A percentile compares a stretch with the other conserved stretches of the same genome.
phyloP scores from a whole-genome alignment of 2,329 filamentous ascomycete genomes.

The Blastomyces parvus region DNA sequence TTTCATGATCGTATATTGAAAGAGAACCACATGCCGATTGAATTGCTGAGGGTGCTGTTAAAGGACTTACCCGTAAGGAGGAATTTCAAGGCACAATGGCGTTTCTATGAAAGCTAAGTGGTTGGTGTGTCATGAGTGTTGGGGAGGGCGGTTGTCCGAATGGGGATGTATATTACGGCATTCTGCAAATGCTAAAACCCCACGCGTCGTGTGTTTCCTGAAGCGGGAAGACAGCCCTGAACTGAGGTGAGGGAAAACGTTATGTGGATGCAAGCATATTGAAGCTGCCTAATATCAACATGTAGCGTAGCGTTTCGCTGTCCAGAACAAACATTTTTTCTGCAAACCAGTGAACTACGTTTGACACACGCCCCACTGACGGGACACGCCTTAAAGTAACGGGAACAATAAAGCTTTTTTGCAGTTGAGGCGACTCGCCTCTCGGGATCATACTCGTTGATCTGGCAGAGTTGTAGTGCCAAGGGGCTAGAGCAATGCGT shows the following conservation, averaged over 20 bases:
- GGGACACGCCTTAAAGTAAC: neutral
- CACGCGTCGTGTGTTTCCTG: neutral
- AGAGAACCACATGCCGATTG: conserved; percentile 47
- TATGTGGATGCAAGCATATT: neutral
- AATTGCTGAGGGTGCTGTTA: conserved; percentile 44
- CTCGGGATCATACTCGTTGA: neutral
- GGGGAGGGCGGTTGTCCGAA: neutral
- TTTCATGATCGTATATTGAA: conserved; percentile 48
- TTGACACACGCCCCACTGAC: neutral
- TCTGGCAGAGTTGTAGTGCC: neutral
- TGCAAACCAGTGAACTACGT: neutral
- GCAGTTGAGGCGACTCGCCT: neutral
- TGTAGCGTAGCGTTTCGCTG: neutral
- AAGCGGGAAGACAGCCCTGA: neutral
- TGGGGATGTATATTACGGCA: neutral
- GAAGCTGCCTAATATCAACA: neutral
- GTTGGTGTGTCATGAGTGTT: neutral
- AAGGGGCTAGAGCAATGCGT: neutral
- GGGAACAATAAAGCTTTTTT: neutral
- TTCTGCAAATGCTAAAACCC: neutral
- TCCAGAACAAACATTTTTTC: neutral
- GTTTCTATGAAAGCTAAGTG: conserved; percentile 33
- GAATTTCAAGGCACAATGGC: conserved; percentile 43
- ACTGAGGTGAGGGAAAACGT: neutral
- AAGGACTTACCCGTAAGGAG: conserved; percentile 32